A percentile compares a stretch with the other conserved stretches of the same genome.
These are phyloP conservation scores for Sparassis latifolia DNA, from an alignment of 1,284 basidiomycete species.

Conservation along the genomic window DNA sequence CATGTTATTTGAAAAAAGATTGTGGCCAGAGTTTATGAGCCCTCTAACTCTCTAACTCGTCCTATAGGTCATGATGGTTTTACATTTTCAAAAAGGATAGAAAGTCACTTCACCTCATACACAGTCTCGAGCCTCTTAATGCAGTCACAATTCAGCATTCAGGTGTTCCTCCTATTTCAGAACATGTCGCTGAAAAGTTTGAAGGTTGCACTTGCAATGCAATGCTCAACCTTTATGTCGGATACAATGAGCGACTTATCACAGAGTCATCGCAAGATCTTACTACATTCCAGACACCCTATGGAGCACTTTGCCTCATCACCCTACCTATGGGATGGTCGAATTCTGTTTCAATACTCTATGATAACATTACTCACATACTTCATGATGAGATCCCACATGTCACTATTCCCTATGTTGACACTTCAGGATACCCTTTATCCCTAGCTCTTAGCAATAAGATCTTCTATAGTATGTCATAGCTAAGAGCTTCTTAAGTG, in stretches of 20 bases:
- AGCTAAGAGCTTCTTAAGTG: no score
- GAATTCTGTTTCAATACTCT: constrained; percentile 29
- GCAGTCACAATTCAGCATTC: constrained; percentile 25
- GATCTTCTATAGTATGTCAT: no score
- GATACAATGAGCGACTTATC: constrained; percentile 14
- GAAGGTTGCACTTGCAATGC: constrained; percentile 15
- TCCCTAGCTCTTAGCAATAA: no score
- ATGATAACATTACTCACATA: constrained; percentile 28
- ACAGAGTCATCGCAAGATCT: constrained; percentile 20
- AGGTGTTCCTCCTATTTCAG: constrained; percentile 17
- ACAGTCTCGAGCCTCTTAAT: constrained; percentile 26
- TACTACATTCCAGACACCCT: constrained; percentile 12
- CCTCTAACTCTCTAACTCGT: constrained; percentile 29
- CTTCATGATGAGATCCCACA: constrained; percentile 26
- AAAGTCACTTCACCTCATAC: constrained; percentile 25
- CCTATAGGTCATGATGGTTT: constrained; percentile 34
- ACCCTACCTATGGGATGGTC: constrained; percentile 33
- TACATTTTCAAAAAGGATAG: constrained; percentile 32
- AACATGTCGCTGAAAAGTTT: constrained; percentile 24
- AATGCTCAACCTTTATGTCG: constrained; percentile 19
- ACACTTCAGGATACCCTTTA: no score
- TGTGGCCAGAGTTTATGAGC: constrained; percentile 28
- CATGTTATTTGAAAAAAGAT: constrained; percentile 27
- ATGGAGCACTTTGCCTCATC: constrained; percentile 15
- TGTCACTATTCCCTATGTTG: constrained; percentile 1